A percentile compares a stretch with the other conserved stretches of the same genome.
Evolutionary conservation across 2,329 filamentous ascomycete genomes (phyloP).

Genomic region (Leptosphaerulina australis): DNA sequence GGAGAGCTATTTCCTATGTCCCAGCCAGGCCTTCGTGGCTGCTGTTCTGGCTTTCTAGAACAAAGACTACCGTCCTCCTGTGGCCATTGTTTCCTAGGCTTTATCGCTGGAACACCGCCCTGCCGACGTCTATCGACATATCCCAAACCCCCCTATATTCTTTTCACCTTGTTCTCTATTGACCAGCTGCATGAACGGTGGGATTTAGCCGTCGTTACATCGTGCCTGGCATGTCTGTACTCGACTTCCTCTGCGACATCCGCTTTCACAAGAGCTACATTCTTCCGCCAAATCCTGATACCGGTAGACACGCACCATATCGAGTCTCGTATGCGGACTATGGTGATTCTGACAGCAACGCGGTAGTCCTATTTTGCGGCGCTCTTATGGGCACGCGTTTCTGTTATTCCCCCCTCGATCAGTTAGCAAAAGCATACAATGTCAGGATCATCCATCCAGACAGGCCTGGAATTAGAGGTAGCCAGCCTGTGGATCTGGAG

Average conservation of each 20-base stretch:
- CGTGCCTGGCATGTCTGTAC: conserved; percentile 20
- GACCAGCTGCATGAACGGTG: neutral
- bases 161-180: neutral
- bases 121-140: neutral
- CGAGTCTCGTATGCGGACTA: conserved; percentile 41
- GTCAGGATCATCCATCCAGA: conserved; percentile 42
- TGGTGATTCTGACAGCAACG: conserved; percentile 35
- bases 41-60: no score
- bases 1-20: neutral
- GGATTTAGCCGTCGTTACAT: neutral
- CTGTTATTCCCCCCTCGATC: conserved; percentile 35
- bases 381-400: conserved; percentile 36
- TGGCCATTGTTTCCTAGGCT: neutral
- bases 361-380: conserved; percentile 41
- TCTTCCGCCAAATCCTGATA: conserved; percentile 31
- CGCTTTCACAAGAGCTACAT: conserved; percentile 36
- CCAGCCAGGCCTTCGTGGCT: neutral
- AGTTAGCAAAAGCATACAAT: conserved; percentile 32
- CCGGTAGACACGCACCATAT: conserved; percentile 24
- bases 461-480: conserved; percentile 39
- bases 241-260: conserved; percentile 39
- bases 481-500: conserved; percentile 30
- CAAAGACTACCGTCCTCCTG: neutral
- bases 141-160: neutral
- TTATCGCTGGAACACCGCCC: neutral